Base-by-base conservation (phyloP, 2,329 filamentous ascomycete genomes). In the Plenodomus tracheiphilus region DNA sequence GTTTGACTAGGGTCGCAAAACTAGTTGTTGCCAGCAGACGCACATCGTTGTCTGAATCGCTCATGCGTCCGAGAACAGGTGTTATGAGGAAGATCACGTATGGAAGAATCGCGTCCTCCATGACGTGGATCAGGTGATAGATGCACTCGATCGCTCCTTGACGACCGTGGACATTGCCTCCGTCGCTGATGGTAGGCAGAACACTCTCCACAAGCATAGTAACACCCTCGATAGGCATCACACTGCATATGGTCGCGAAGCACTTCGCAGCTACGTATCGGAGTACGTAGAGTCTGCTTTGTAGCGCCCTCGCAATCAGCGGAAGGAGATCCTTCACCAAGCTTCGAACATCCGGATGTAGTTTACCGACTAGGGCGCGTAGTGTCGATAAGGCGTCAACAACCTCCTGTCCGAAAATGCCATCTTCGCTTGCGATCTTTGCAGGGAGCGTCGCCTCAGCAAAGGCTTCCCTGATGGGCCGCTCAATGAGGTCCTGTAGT, bases 71-170 rank as follows among this genome's bases (percentile, higher is more conserved):
- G 42, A 99, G 81, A 3, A 99, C 94, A 13, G 94, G 94, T 11
- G 97, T 95, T 50, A 99, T 95, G 58, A 99, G 84, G 84, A 99
- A 99, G 64, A 99, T 97, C 55, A 99, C 94, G 66, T 99, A 99
- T 2, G 95, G 94, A 22, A 99, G 76, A 48, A 99, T 99, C 32
- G 85, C 83, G 69, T 97, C 94, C 54, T 96, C 94, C 94, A 99
- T 99, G 43, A 97, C 92, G 51, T 95, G 90, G 56, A 99, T 99
- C 50, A 99, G 79, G 73, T 99, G 94, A 69, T 99, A 99, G 51
- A 99, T 89, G 61, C 86, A 91, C 74, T 99, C 94, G 48, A 96
- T 94, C 5, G 91, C 91, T 54, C 94, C 94, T 76, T 99, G 94
- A 34, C 94, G 87, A 74, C 87, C 88, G 66, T 90, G 87, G 22